Conservation (phyloP, 2,329 filamentous ascomycete genomes). For the Botrytis porri region DNA sequence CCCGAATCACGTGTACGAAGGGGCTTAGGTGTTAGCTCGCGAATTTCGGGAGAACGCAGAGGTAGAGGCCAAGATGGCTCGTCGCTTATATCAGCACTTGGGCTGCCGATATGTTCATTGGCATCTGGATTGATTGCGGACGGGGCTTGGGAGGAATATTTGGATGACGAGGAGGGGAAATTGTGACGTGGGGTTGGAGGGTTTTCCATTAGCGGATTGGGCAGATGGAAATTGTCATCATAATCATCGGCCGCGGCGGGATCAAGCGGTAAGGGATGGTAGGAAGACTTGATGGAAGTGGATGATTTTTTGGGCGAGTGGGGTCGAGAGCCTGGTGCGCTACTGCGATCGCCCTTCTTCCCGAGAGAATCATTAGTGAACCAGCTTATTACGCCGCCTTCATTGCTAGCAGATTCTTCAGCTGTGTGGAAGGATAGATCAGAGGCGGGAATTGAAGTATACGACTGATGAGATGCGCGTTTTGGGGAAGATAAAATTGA, state of each 20-base stretch:
- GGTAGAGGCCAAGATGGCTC: constrained; percentile 19
- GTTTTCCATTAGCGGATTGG: constrained; percentile 54
- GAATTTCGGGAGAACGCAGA: constrained; percentile 13
- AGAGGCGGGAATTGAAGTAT: constrained; percentile 47
- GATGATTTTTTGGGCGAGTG: constrained; percentile 30
- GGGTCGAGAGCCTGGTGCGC: constrained; percentile 31
- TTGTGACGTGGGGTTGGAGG: constrained; percentile 41
- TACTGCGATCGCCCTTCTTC: constrained; percentile 21
- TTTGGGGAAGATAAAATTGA: constrained; percentile 27
- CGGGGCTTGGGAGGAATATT: constrained; percentile 41
- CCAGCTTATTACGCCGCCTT: constrained; percentile 27
- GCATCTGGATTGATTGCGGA: constrained; percentile 36
- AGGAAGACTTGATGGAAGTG: constrained; percentile 21
- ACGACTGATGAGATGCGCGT: constrained; percentile 50
- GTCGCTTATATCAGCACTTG: constrained; percentile 49
- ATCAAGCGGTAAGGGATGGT: constrained; percentile 29
- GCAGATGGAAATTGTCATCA: constrained; percentile 42
- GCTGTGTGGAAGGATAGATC: constrained; percentile 25
- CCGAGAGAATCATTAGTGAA: constrained; percentile 36
- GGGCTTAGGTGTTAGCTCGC: constrained; percentile 25
- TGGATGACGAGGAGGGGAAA: constrained; percentile 25
- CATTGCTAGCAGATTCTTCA: neutral
- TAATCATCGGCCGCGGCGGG: constrained; percentile 37
- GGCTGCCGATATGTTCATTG: constrained; percentile 39
- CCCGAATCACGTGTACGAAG: constrained; percentile 19